Base-by-base conservation (phyloP, 2,329 filamentous ascomycete genomes). In the Sarocladium brachiariae region DNA sequence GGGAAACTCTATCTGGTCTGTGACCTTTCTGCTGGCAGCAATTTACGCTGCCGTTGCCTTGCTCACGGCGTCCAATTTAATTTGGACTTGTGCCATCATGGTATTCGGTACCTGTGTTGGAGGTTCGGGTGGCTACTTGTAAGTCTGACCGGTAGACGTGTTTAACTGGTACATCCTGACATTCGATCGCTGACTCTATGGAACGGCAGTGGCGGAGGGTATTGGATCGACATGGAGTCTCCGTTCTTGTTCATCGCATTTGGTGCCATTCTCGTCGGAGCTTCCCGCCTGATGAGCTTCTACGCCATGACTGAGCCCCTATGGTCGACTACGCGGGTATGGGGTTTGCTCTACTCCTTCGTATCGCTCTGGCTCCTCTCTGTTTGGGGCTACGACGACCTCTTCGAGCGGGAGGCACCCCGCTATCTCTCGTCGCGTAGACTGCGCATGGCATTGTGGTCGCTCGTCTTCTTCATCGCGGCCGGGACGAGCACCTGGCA, bases 291-390 rank as follows among this genome's bases (percentile, higher is more conserved):
- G 3, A 51, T 51, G 50, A 24, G 18, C 10, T 43, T 18, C 13
- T 37, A 37, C 23, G n/a, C n/a, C 21, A 16, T 47, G 16, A 51
- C 50, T 3, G 50, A 33, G 21, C 50, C 50, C 11, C 24, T 51
- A 8, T 51, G 38, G 50, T 45, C 37, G 6, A 51, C 50, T 5
- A 51, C 50, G 11, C 27, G 38, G 7, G 34, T 43, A 14, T 51
- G 50, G 50, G 50, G 50, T 2, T 21, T 51, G 13, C 21, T 51
- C 5, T 51, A 51, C 23, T n/a, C 39, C 14, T 51, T 51, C 31
- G 34, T 51, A 4, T 33, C 50, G 2, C 50, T 51, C 18, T 51
- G 50, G 50, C 46, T 51, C 25, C 18, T 47, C 10, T 51, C 50
- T 34, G 21, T 51, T 14, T 50, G 38, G 24, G 50, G 50, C 39